These are phyloP conservation scores for Ganoderma lucidum DNA, from an alignment of 1,284 basidiomycete genomes.

Conservation along the genomic window DNA sequence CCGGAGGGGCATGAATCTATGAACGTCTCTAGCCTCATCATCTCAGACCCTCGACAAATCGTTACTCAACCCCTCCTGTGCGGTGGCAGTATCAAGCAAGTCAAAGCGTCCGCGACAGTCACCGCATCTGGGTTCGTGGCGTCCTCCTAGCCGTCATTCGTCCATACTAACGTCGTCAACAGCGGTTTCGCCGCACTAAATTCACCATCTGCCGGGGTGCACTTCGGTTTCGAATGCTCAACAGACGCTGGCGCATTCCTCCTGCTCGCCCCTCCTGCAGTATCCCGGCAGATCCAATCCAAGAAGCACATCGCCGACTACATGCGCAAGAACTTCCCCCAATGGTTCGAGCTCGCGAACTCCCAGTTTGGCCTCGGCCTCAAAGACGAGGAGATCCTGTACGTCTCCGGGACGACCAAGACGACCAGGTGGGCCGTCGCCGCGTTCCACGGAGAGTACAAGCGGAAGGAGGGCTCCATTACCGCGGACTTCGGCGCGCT, in stretches of 20 bases:
- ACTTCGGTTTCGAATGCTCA: slow-evolving; percentile 14
- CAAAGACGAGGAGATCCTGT: slow-evolving; percentile 20
- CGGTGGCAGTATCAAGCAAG: neutral
- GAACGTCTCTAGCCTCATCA: neutral
- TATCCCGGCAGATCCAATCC: slow-evolving; percentile 12
- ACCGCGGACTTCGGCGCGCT: slow-evolving; percentile 9
- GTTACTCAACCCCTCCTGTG: neutral
- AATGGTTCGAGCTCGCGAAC: slow-evolving; percentile 20
- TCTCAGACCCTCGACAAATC: neutral
- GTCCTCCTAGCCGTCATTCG: neutral
- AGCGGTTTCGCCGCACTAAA: neutral
- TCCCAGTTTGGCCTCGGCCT: slow-evolving; percentile 8
- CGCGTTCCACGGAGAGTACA: slow-evolving; percentile 14
- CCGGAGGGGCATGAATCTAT: neutral
- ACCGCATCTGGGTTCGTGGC: neutral
- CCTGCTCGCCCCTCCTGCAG: slow-evolving; percentile 20
- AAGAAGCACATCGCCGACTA: slow-evolving; percentile 11
- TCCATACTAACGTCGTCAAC: neutral
- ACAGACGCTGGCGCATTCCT: slow-evolving; percentile 20
- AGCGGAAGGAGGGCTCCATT: slow-evolving; percentile 12
- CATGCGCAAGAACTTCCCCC: slow-evolving; percentile 17
- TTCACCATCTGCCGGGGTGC: slow-evolving; percentile 5
- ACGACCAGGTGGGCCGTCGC: slow-evolving; percentile 27
- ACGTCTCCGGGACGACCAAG: slow-evolving; percentile 18
- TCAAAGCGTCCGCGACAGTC: neutral